phyloP scores from a whole-genome alignment of 371 early-diverging fungal genomes.

The Gilbertella persicaria region DNA sequence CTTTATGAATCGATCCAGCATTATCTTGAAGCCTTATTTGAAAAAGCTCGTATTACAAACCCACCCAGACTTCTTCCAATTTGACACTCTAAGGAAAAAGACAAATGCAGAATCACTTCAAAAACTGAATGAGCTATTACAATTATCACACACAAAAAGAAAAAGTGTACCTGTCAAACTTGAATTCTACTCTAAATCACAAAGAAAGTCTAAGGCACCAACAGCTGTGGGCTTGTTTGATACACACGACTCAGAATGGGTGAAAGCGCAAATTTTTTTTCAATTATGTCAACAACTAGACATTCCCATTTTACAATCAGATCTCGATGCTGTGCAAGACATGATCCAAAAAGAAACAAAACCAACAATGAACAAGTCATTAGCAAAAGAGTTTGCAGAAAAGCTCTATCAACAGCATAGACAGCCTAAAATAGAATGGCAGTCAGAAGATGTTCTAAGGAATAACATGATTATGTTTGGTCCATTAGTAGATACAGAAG shows the following conservation, averaged over 20 bases:
- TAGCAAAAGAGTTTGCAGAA: conserved; percentile 39
- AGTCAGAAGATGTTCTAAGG: conserved; percentile 13
- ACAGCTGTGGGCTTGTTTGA: conserved; percentile 8
- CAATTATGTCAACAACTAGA: conserved; percentile 27
- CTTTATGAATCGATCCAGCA: conserved; percentile 9
- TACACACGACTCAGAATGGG: conserved; percentile 27
- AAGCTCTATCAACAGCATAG: conserved; percentile 27
- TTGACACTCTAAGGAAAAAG: conserved; percentile 29
- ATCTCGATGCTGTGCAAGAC: conserved; percentile 25
- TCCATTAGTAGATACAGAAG: conserved; percentile 17
- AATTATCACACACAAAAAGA: background rate
- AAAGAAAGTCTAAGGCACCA: conserved; percentile 5
- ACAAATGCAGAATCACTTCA: conserved; percentile 41
- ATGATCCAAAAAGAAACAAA: conserved; percentile 16
- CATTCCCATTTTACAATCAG: conserved; percentile 26
- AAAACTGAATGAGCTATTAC: conserved; percentile 24
- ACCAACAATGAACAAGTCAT: conserved; percentile 4
- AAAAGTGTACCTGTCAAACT: conserved; percentile 2
- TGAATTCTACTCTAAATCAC: conserved; percentile 10
- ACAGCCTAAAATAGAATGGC: conserved; percentile 1
- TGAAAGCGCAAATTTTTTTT: conserved; percentile 23
- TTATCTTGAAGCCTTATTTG: conserved; percentile 38
- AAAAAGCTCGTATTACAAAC: conserved; percentile 39
- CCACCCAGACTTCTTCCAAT: conserved; percentile 46
- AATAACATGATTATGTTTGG: conserved; percentile 32